Conservation (phyloP, 768 basidiomycete species). For the Leccinum uliginosum region DNA sequence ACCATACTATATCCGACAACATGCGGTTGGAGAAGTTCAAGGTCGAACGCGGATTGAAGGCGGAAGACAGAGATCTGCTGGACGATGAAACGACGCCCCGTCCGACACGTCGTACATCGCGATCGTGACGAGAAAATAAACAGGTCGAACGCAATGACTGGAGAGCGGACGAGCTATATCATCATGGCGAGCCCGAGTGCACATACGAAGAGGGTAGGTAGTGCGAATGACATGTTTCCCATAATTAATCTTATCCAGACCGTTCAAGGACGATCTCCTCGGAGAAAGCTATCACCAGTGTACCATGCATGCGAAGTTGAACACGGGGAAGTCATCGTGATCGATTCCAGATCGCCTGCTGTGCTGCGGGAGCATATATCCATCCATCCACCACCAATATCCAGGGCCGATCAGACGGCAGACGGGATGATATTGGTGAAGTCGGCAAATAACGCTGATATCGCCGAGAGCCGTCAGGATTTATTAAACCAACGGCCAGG, state of each 20-base stretch:
- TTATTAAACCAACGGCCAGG: neutral
- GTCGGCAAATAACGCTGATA: conserved; percentile 8
- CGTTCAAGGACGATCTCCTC: too few species aligned
- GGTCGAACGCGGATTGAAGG: neutral
- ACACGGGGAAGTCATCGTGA: too few species aligned
- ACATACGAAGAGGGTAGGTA: too few species aligned
- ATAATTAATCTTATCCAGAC: too few species aligned
- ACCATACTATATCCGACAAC: neutral
- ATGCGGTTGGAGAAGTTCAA: neutral
- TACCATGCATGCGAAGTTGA: too few species aligned
- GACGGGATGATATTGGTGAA: conserved; percentile 38
- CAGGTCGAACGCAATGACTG: too few species aligned
- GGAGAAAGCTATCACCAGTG: too few species aligned
- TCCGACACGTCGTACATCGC: neutral
- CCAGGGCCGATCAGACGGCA: neutral
- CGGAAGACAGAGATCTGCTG: neutral
- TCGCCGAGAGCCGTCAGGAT: neutral
- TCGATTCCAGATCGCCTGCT: too few species aligned
- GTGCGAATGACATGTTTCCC: too few species aligned
- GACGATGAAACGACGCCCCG: neutral
- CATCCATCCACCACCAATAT: neutral
- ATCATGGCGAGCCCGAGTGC: too few species aligned
- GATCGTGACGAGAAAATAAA: conserved; percentile 35
- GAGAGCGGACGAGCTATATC: too few species aligned
- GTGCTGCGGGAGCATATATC: too few species aligned